A percentile compares a stretch with the other conserved stretches of the same genome.
These are phyloP conservation scores for Falciphora oryzae DNA, from an alignment of 2,329 filamentous ascomycete genomes.

Conservation along the genomic window DNA sequence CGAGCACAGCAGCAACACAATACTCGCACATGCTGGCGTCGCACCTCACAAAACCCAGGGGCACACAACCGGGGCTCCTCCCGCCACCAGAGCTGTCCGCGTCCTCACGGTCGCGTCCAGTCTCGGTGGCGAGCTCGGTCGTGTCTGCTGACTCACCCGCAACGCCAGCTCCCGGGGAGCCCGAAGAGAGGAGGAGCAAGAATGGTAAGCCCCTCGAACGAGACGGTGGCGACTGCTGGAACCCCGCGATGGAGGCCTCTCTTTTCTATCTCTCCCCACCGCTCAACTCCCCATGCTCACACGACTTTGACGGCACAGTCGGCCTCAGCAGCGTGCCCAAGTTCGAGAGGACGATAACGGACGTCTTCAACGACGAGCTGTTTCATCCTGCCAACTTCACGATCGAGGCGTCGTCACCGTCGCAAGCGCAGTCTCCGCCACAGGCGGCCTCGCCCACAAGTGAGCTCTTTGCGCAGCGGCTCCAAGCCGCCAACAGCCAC, in stretches of 20 bases:
- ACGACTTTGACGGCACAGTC: conserved; percentile 46
- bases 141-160: conserved; percentile 51
- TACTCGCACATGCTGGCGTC: conserved; percentile 35
- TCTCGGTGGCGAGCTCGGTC: conserved; percentile 52
- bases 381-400: conserved; percentile 63
- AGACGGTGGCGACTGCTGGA: background rate
- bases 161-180: conserved; percentile 45
- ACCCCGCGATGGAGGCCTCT: conserved; percentile 6
- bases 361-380: conserved; percentile 77
- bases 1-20: conserved; percentile 28
- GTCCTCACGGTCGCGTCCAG: conserved; percentile 40
- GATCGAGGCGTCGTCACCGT: conserved; percentile 50
- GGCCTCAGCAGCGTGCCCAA: conserved; percentile 60
- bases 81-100: conserved; percentile 40
- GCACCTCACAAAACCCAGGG: conserved; percentile 29
- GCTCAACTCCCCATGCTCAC: conserved; percentile 55
- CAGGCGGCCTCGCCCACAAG: conserved; percentile 42
- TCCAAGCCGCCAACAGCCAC: conserved; percentile 74
- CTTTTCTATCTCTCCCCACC: conserved; percentile 24
- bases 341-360: conserved; percentile 79
- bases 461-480: conserved; percentile 65
- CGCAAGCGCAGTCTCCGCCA: conserved; percentile 25
- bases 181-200: conserved; percentile 40
- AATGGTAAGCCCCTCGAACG: conserved; percentile 43
- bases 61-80: conserved; percentile 34